These are phyloP conservation scores for Dovyalis caffra DNA, from an alignment of 345 rosid genomes.

Conservation along the genomic window DNA sequence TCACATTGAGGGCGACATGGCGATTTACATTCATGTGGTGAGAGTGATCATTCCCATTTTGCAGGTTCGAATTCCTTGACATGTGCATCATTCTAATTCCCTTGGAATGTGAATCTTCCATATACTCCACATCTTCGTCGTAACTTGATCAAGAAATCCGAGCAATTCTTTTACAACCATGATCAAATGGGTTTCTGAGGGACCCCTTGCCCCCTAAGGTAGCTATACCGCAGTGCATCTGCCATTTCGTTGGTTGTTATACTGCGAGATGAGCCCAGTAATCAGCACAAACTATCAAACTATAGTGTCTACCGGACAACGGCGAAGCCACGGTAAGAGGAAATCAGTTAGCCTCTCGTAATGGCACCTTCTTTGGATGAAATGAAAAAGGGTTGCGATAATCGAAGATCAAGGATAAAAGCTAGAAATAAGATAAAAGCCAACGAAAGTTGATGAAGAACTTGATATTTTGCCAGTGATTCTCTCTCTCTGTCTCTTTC, in stretches of 20 bases:
- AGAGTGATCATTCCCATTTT: slow-evolving; percentile 41
- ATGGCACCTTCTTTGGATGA: too few relatives aligned
- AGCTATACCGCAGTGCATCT: slow-evolving; percentile 81
- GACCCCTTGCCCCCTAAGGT: slow-evolving; percentile 81
- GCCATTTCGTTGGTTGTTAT: slow-evolving; percentile 98
- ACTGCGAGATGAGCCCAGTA: slow-evolving; percentile 79
- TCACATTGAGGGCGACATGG: slow-evolving; percentile 62
- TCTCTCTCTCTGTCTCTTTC: too few relatives aligned
- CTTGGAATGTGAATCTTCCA: slow-evolving; percentile 52
- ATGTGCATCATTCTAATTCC: slow-evolving; percentile 83
- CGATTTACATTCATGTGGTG: slow-evolving; percentile 52
- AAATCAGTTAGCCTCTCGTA: too few relatives aligned
- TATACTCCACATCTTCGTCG: slow-evolving; percentile 65
- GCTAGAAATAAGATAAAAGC: too few relatives aligned
- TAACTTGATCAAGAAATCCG: slow-evolving; percentile 82
- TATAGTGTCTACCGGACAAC: too few relatives aligned
- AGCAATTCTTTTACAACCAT: slow-evolving; percentile 77
- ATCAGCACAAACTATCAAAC: too few relatives aligned
- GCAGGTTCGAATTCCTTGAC: slow-evolving; percentile 46
- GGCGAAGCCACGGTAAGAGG: too few relatives aligned
- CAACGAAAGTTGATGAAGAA: too few relatives aligned
- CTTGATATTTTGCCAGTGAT: too few relatives aligned
- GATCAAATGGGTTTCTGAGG: slow-evolving; percentile 92
- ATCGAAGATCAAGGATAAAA: too few relatives aligned
- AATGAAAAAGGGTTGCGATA: too few relatives aligned